Percentiles rank a stretch among this genome's conserved stretches.
Conservation (phyloP, 176 grass and related monocot species). For the Calamus simplicifolius region DNA sequence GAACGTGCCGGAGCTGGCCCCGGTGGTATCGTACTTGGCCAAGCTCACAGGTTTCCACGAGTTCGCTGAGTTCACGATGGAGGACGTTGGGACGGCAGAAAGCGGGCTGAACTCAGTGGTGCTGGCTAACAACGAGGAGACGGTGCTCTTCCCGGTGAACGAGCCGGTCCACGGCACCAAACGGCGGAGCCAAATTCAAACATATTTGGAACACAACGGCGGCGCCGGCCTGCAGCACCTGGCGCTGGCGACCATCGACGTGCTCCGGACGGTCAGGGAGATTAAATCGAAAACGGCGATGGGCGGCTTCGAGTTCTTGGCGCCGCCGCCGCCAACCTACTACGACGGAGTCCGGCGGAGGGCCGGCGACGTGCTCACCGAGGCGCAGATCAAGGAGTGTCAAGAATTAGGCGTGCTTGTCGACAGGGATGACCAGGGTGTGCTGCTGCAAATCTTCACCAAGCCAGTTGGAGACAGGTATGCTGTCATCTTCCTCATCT, state of each 20-base stretch:
- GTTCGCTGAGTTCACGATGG: slow-evolving; percentile 92
- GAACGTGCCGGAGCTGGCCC: slow-evolving; percentile 60
- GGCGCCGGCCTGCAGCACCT: slow-evolving; percentile 90
- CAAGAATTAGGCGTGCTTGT: slow-evolving; percentile 77
- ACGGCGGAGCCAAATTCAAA: slow-evolving; percentile 95
- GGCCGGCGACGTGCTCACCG: slow-evolving; percentile 67
- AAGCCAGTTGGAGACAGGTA: slow-evolving; percentile 95
- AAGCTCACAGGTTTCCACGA: slow-evolving; percentile 85
- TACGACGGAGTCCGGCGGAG: slow-evolving; percentile 62
- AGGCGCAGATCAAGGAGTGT: slow-evolving; percentile 75
- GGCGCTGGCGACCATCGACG: slow-evolving; percentile 58
- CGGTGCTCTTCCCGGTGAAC: slow-evolving; percentile 69
- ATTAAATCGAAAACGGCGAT: slow-evolving; percentile 44
- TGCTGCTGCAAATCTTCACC: slow-evolving; percentile 91
- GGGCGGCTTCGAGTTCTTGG: slow-evolving; percentile 80
- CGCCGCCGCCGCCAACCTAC: slow-evolving; percentile 44
- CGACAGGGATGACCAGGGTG: slow-evolving; percentile 91
- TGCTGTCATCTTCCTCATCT: not conserved
- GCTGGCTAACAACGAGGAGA: slow-evolving; percentile 85
- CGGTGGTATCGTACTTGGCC: slow-evolving; percentile 36
- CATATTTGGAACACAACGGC: slow-evolving; percentile 82
- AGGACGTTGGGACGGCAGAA: slow-evolving; percentile 81
- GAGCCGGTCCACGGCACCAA: slow-evolving; percentile 97
- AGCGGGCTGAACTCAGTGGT: slow-evolving; percentile 93
- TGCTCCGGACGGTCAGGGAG: slow-evolving; percentile 67